Base-by-base conservation (phyloP, 1,284 basidiomycete genomes). In the Lignosus rhinocerotis region DNA sequence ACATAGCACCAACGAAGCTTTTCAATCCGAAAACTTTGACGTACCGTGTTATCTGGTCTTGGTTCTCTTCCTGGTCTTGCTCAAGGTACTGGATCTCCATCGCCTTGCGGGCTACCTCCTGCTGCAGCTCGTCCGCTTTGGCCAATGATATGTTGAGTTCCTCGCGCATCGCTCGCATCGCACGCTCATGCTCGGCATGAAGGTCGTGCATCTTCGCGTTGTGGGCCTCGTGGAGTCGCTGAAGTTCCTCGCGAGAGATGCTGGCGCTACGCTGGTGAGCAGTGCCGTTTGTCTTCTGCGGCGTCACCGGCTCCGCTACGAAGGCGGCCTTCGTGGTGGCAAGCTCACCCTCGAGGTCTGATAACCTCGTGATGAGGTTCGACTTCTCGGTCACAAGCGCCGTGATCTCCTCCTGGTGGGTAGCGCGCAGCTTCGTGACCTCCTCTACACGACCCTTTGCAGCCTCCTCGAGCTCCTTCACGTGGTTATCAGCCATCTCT, bases 21-120 rank as follows among this genome's bases (percentile, higher is more conserved):
- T 86, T 84, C 66, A 83, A 73, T 63, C 80, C 77, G 72, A 84
- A 84, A 67, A 83, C 75, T 67, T 74, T 77, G 66, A 87, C 89
- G 78, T 87, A 92, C 91, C 86, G 82, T 69, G 85, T 85, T 58
- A 92, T 85, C 60, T 85, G 80, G 67, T 91, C 88, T 66, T 85
- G 78, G 61, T 70, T 84, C 65, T 93, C 91, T 44, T 91, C 88
- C 67, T 87, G 83, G 34, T 92, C 88, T 69, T 85, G 81, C 68
- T 91, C 89, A 55, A 90, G 79, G 72, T 87, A 90, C 65, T 83
- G 78, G 48, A 92, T 86, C 73, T 93, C 91, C 88, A 93, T 87
- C 53, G 79, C 77, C 74, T 90, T 91, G 56, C 86, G 80, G 9
- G 76, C 77, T 51, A 90, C 75, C 62, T 88, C 85, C 56, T 82